Base-by-base conservation (phyloP, 306 rosid genomes). In the Hippophae rhamnoides region DNA sequence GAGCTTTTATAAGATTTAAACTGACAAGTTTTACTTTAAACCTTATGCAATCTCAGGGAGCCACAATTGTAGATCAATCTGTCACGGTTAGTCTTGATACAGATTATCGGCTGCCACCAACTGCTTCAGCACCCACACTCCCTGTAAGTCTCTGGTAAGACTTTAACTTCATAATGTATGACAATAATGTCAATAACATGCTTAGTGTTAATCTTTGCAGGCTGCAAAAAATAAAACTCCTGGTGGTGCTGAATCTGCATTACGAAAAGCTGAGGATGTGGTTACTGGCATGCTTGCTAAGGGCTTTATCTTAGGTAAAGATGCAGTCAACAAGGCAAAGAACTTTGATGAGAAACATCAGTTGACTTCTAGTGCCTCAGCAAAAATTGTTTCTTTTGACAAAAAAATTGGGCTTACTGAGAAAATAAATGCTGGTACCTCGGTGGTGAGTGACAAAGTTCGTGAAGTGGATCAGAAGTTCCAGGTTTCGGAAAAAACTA, bases 401-500 rank as follows among this genome's bases (percentile, higher is more conserved):
- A 87, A 92, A 65, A 92, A 87, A 66, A 82, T 92, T 23, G 96
- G 98, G 52, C 61, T 92, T 5, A 85, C 68, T 11, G 96, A 92
- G 79, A 92, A 92, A 75, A 60, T 92, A 56, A 86, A 74, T 41
- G 96, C 78, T 14, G 98, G 98, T 47, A 87, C 96, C 40, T 60
- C 86, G 23, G 82, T 64, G 60, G 90, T 92, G 70, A 13, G 96
- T 43, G 96, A 57, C 62, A 88, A 85, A 71, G 95, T 92, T 55
- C 83, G 93, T 5, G 96, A 81, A 65, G 93, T 92, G 75, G 98
- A 92, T 67, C 95, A 92, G 74, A 92, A 87, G 63, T 83, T 92
- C 64, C 98, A 85, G 75, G 96, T 92, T 71, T 92, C 98, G 0
- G 98, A 87, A 64, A 92, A 92, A 78, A 85, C 98, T 58, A 92